A percentile compares a stretch with the other conserved stretches of the same genome.
These are phyloP conservation scores for Coemansia linderi DNA, from an alignment of 371 early-diverging fungal species.

Conservation along the genomic window DNA sequence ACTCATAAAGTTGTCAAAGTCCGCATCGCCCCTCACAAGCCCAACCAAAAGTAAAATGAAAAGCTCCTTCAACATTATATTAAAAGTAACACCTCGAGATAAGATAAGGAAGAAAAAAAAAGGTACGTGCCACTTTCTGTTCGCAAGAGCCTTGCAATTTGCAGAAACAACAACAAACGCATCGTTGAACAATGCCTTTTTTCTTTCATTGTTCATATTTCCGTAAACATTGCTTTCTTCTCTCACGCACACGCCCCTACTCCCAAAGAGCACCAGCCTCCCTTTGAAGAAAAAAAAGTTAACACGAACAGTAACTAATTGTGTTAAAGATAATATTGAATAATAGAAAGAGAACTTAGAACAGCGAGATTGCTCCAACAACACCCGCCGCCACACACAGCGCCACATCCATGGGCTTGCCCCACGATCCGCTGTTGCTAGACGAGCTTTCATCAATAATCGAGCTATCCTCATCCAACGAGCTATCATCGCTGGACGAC, in stretches of 20 bases:
- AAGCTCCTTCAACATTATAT: neutral
- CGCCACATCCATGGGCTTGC: neutral
- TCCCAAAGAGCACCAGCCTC: neutral
- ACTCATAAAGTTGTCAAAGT: conserved; percentile 38
- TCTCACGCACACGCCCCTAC: neutral
- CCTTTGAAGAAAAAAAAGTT: neutral
- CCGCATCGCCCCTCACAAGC: conserved; percentile 10
- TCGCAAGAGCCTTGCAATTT: too few relatives aligned
- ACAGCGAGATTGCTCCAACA: conserved; percentile 34
- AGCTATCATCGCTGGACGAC: conserved; percentile 7
- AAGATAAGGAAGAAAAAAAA: too few relatives aligned
- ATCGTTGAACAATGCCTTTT: too few relatives aligned
- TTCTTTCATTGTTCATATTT: too few relatives aligned
- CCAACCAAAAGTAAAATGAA: neutral
- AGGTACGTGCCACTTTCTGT: too few relatives aligned
- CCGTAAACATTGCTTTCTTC: too few relatives aligned
- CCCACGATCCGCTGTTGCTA: neutral
- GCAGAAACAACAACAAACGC: too few relatives aligned
- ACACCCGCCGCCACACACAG: conserved; percentile 36
- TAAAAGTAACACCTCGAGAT: neutral
- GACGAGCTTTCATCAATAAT: neutral
- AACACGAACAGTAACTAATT: neutral
- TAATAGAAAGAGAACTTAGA: conserved; percentile 17
- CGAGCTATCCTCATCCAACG: neutral
- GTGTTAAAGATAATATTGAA: neutral